phyloP scores from a whole-genome alignment of 2,329 filamentous ascomycete species.

The Pestalotiopsis sp. region DNA sequence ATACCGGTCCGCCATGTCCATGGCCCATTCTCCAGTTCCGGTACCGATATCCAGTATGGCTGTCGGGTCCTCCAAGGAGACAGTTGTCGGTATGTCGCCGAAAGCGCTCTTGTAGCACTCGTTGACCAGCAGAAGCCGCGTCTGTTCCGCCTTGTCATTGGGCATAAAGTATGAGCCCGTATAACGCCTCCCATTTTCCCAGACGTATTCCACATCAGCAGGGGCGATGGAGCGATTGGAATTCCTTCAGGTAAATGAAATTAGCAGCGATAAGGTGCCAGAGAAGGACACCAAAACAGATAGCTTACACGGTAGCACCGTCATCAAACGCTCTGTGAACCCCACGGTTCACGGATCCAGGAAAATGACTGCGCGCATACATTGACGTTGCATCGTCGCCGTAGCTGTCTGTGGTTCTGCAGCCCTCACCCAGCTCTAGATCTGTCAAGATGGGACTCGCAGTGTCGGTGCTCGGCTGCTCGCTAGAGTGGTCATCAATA shows the following conservation, averaged over 20 bases:
- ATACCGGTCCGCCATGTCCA: constrained; percentile 56
- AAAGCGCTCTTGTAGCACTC: constrained; percentile 62
- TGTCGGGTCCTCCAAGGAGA: constrained; percentile 41
- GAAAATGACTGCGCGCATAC: constrained; percentile 45
- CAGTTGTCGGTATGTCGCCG: constrained; percentile 46
- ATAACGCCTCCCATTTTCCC: constrained; percentile 65
- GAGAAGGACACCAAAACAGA: not conserved
- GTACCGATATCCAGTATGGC: constrained; percentile 62
- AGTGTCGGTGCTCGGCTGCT: constrained; percentile 26
- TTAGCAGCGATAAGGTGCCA: not conserved
- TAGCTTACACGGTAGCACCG: constrained; percentile 42
- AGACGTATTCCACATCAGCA: constrained; percentile 56
- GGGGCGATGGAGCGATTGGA: constrained; percentile 53
- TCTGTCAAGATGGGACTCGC: constrained; percentile 19
- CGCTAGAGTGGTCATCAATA: constrained; percentile 25
- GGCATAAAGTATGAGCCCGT: constrained; percentile 67
- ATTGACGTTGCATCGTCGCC: constrained; percentile 43
- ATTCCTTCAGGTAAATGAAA: constrained; percentile 20
- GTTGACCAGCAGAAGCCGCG: constrained; percentile 63
- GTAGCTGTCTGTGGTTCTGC: constrained; percentile 21
- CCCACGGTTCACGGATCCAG: constrained; percentile 36
- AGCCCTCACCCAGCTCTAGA: constrained; percentile 21
- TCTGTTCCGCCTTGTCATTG: constrained; percentile 67
- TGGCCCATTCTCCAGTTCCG: constrained; percentile 57
- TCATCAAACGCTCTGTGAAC: constrained; percentile 38